Evolutionary conservation across 495 filamentous ascomycete genomes (phyloP).

Genomic region (Penicillium antarcticum): DNA sequence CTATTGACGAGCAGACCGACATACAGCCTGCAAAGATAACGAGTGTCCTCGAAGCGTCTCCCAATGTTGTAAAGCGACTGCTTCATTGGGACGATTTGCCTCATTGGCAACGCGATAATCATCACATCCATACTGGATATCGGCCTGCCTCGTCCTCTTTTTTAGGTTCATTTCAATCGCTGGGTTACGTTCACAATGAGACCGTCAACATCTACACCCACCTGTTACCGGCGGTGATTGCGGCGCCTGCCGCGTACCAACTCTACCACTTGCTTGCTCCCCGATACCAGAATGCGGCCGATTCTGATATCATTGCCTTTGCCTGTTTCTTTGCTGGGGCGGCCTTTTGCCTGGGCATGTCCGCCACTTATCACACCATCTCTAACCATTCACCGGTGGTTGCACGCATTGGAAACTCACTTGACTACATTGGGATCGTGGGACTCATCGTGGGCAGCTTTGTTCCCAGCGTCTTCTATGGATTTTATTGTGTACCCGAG

Average conservation of each 20-base stretch:
- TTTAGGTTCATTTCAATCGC: constrained; percentile 56
- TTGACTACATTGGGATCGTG: constrained; percentile 92
- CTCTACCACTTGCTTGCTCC: constrained; percentile 54
- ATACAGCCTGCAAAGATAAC: constrained; percentile 16
- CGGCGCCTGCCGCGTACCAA: constrained; percentile 32
- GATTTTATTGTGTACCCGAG: constrained; percentile 63
- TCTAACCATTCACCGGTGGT: constrained; percentile 62
- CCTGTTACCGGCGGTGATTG: constrained; percentile 53
- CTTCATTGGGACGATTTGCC: constrained; percentile 64
- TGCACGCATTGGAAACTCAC: constrained; percentile 60
- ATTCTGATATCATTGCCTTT: constrained; percentile 67
- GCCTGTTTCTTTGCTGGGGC: constrained; percentile 77
- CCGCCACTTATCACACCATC: constrained; percentile 73
- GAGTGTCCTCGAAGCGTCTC: constrained; percentile 26
- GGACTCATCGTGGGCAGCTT: constrained; percentile 84
- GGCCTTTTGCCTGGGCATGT: constrained; percentile 76
- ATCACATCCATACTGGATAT: constrained; percentile 70
- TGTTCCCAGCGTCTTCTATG: constrained; percentile 84
- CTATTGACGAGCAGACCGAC: constrained; percentile 19
- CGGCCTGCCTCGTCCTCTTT: constrained; percentile 67
- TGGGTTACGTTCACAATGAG: constrained; percentile 86
- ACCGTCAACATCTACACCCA: constrained; percentile 94
- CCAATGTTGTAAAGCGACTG: constrained; percentile 32
- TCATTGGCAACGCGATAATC: constrained; percentile 73
- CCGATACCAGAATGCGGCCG: constrained; percentile 62